Percentiles rank a stretch among this genome's conserved stretches.
Conservation (phyloP, 306 rosid genomes). For the Castanea mollissima region DNA sequence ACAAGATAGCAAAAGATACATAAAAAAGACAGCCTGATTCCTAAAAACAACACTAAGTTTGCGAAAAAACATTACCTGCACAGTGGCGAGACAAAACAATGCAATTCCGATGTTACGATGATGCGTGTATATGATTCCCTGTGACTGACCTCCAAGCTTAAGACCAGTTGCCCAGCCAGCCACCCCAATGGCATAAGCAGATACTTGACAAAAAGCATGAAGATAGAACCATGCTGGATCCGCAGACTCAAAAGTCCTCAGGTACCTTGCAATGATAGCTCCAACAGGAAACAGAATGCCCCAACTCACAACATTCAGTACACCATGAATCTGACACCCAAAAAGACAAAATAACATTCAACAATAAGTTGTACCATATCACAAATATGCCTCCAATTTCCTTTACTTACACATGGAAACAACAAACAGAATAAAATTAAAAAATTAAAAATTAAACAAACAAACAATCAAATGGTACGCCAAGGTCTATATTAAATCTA, state of each 20-base stretch:
- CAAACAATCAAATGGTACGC: background rate
- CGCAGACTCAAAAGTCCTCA: slow-evolving; percentile 63
- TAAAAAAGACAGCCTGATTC: no score
- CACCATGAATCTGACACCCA: slow-evolving; percentile 64
- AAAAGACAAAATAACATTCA: background rate
- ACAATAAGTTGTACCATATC: background rate
- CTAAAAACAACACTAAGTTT: background rate
- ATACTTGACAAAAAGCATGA: slow-evolving; percentile 61
- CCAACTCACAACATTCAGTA: slow-evolving; percentile 85
- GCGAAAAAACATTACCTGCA: slow-evolving; percentile 51
- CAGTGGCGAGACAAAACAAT: slow-evolving; percentile 63
- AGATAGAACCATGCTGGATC: slow-evolving; percentile 96
- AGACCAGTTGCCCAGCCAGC: slow-evolving; percentile 95
- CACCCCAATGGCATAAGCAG: slow-evolving; percentile 77
- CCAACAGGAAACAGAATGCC: slow-evolving; percentile 85
- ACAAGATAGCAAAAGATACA: background rate
- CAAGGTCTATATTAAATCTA: background rate
- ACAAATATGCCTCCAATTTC: background rate
- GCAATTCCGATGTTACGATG: slow-evolving; percentile 85
- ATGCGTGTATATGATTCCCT: slow-evolving; percentile 15
- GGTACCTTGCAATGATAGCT: slow-evolving; percentile 70
- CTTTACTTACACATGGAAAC: background rate
- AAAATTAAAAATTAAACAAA: no score
- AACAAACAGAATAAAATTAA: no score
- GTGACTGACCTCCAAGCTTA: slow-evolving; percentile 73